These are phyloP conservation scores for Penicillium sp. DNA, from an alignment of 2,329 filamentous ascomycete species.

Conservation along the genomic window DNA sequence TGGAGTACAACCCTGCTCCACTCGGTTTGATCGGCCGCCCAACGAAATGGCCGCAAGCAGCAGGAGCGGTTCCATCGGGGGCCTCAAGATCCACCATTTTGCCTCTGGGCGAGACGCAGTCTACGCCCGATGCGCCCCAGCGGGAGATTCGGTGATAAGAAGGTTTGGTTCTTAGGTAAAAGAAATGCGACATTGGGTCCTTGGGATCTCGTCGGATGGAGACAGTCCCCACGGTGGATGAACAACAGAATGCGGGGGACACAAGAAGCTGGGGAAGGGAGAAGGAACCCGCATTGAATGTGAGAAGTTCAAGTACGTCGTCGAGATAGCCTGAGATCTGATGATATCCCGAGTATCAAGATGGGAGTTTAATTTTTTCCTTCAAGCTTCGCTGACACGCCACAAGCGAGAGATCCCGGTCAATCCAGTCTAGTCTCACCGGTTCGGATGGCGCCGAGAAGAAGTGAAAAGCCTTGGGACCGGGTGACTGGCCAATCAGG, in stretches of 20 bases:
- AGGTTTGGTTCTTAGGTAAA: slow-evolving; percentile 30
- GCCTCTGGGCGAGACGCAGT: slow-evolving; percentile 6
- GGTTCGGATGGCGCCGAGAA: slow-evolving; percentile 1
- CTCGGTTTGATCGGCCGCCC: slow-evolving; percentile 16
- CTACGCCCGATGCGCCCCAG: slow-evolving; percentile 4
- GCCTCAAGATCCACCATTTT: not conserved
- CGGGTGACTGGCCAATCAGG: not conserved
- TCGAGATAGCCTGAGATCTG: not conserved
- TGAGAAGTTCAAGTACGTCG: not conserved
- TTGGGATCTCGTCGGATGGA: not conserved
- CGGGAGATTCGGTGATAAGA: slow-evolving; percentile 22
- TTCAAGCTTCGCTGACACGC: not conserved
- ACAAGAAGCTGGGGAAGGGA: not conserved
- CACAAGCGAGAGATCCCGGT: slow-evolving; percentile 17
- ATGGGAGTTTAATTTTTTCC: not conserved
- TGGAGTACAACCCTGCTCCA: slow-evolving; percentile 31
- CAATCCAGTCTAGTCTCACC: not conserved
- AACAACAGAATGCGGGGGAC: slow-evolving; percentile 10
- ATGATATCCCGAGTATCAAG: slow-evolving; percentile 1
- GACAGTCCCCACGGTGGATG: slow-evolving; percentile 5
- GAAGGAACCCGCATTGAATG: not conserved
- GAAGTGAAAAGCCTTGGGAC: not conserved
- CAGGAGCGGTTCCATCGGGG: slow-evolving; percentile 2
- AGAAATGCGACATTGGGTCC: slow-evolving; percentile 26
- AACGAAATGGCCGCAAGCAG: slow-evolving; percentile 18